Evolutionary conservation across 1,284 basidiomycete genomes (phyloP), one percentile per base, ranked within the genome.

Genomic region (Schizophyllum amplum): DNA sequence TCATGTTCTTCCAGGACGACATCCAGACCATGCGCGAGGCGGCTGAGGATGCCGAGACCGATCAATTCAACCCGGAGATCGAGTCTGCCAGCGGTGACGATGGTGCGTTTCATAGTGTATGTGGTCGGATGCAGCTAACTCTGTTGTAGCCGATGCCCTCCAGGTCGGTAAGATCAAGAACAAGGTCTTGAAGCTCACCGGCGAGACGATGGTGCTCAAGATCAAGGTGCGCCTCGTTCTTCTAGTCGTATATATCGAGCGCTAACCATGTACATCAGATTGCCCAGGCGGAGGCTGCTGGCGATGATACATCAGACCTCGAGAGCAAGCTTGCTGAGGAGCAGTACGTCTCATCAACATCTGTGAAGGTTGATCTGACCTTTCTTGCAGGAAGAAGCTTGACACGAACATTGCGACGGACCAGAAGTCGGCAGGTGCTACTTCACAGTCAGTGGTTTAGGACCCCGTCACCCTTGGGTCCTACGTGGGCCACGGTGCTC

Each of bases 161-260:
- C 67, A 72, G 57, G 67, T 67, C 59, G 76, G 77, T 33, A 79
- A 79, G 68, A 78, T 74, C 64, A 72, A 75, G 73, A 79, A 80
- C 71, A 79, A 80, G 69, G 77, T 79, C 26, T 65, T 80, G 27
- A 80, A 80, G 67, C 66, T 79, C 55, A 75, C 74, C 23, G 77
- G 71, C 26, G 68, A 71, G 27, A 13, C 13, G 6, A 5, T 6
- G 27, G 27, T 13, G 5, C 13, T 33, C 6, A 69, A 74, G 57
- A 77, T 77, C 66, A 66, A 76, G 64, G 68, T 70, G 47, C 20
- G 64, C 52, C 4, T n/a, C n/a, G n/a, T 13, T 49, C 53, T 17
- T 9, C 25, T 23, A 5, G 5, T 49, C 47, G n/a, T 49, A 5
- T n/a, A 23, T n/a, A 5, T 49, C n/a, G 6, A n/a, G 6, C 47